Conservation (phyloP, 352 stramenopile genomes). For the Phytophthora boehmeriae region DNA sequence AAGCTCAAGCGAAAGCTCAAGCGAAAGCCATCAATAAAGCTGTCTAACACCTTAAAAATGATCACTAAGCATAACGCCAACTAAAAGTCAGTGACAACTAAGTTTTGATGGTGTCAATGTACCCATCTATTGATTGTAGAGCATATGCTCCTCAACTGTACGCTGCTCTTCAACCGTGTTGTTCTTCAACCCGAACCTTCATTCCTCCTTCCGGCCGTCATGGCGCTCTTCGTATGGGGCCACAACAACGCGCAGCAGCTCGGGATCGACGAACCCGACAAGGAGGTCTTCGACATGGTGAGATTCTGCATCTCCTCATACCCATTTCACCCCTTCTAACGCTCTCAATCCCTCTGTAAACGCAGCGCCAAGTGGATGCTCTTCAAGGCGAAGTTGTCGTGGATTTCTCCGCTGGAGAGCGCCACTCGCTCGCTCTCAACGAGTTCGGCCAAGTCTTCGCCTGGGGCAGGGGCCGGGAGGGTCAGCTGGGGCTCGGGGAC, state of each 20-base stretch:
- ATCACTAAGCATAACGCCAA: no score
- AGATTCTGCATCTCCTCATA: neutral
- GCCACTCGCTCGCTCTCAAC: conserved; percentile 79
- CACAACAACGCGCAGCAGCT: conserved; percentile 78
- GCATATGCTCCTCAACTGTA: no score
- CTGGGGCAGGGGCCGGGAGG: conserved; percentile 76
- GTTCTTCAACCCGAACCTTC: neutral
- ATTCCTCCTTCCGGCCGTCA: conserved; percentile 13
- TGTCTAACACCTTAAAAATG: no score
- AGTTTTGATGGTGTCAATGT: no score
- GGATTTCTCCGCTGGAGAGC: conserved; percentile 74
- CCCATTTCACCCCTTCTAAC: neutral
- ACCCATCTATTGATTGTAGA: no score
- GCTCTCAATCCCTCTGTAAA: neutral
- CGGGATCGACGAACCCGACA: conserved; percentile 50
- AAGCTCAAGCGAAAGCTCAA: no score
- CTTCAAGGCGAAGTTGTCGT: conserved; percentile 65
- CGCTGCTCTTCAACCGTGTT: neutral
- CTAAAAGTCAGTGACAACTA: no score
- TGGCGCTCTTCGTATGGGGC: conserved; percentile 83
- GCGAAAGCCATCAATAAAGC: no score
- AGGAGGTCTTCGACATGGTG: conserved; percentile 67
- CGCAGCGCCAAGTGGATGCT: conserved; percentile 56
- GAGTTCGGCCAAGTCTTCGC: conserved; percentile 85
- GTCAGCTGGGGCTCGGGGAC: conserved; percentile 66